Evolutionary conservation across 495 filamentous ascomycete species (phyloP).

Genomic region (Tuber microsphaerosporum): DNA sequence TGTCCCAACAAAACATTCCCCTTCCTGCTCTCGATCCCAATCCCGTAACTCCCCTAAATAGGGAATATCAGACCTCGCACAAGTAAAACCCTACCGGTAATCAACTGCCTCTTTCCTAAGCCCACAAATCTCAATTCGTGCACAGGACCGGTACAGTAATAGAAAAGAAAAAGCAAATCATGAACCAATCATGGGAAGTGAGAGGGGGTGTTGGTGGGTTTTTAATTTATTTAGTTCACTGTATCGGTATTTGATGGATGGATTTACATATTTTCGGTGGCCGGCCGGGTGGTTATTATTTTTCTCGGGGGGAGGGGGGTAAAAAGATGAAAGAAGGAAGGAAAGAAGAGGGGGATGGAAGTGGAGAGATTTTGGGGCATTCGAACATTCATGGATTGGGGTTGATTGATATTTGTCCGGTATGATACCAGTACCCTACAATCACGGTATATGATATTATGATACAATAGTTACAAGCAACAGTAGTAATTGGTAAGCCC

Average conservation of each 20-base stretch:
- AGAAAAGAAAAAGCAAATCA: background rate
- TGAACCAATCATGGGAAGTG: background rate
- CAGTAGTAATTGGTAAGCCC: background rate
- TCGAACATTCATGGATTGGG: background rate
- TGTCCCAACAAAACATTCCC: slow-evolving; percentile 19
- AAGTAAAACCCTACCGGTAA: background rate
- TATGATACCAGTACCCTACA: background rate
- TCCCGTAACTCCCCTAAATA: background rate
- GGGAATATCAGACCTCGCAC: slow-evolving; percentile 1
- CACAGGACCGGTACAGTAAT: background rate
- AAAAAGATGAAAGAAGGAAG: slow-evolving; percentile 15
- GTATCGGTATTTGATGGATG: background rate
- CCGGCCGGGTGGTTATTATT: background rate
- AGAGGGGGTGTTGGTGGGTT: background rate
- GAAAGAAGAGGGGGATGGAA: slow-evolving; percentile 12
- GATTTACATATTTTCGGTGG: background rate
- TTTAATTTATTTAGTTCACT: background rate
- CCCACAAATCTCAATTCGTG: background rate
- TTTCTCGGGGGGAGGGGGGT: slow-evolving; percentile 24
- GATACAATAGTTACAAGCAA: background rate
- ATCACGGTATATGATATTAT: too few relatives aligned
- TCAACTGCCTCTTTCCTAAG: background rate
- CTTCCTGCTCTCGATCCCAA: background rate
- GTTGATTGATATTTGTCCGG: background rate
- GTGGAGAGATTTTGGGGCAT: background rate